Percentiles rank a stretch among this genome's conserved stretches.
Evolutionary conservation across 116 monocot genomes (phyloP).

Genomic region (Dioscorea cayenensis): DNA sequence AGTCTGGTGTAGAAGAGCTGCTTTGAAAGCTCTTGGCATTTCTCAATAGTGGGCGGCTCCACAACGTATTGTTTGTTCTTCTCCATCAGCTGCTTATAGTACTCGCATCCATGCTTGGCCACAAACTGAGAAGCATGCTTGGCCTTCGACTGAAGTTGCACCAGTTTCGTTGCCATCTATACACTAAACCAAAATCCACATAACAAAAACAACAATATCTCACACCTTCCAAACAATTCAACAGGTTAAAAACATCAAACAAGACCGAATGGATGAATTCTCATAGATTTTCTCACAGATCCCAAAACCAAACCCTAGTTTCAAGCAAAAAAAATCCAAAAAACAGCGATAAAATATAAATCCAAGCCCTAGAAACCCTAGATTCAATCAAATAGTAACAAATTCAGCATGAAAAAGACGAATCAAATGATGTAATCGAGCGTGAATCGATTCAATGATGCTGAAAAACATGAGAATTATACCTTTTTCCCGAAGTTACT

Average conservation of each 20-base stretch:
- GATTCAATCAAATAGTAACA: background rate
- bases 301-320: no score
- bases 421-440: background rate
- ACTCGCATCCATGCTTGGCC: conserved; percentile 46
- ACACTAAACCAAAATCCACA: background rate
- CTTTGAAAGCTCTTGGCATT: conserved; percentile 71
- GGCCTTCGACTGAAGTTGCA: conserved; percentile 42
- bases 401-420: background rate
- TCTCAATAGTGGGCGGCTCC: conserved; percentile 51
- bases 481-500: background rate
- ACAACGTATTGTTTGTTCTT: conserved; percentile 59
- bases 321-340: no score
- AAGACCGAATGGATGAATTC: no score
- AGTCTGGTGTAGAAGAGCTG: conserved; percentile 73
- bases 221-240: background rate
- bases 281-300: no score
- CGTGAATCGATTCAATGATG: background rate
- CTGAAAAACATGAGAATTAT: background rate
- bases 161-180: conserved; percentile 47
- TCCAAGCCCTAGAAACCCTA: background rate
- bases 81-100: conserved; percentile 62
- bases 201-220: background rate
- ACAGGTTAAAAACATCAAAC: no score
- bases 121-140: conserved; percentile 37
- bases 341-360: background rate